These are phyloP conservation scores for Mycena olivaceomarginata DNA, from an alignment of 768 basidiomycete genomes.

Conservation along the genomic window DNA sequence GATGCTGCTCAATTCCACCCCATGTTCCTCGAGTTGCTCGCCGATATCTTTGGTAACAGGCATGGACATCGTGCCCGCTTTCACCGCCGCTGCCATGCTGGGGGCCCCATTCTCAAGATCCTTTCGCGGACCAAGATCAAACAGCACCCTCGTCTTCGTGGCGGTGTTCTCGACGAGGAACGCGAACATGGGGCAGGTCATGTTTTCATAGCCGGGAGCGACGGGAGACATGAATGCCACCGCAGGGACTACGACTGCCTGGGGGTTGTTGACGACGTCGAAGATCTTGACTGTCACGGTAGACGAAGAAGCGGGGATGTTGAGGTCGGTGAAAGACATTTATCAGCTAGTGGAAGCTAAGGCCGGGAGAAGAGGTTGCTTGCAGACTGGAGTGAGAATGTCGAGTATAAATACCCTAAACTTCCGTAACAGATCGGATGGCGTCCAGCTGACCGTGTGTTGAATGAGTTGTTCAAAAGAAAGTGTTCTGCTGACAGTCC, in stretches of 20 bases:
- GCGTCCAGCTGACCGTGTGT: too few relatives aligned
- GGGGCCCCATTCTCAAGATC: background rate
- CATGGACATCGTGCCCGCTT: background rate
- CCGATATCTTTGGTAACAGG: constrained; percentile 23
- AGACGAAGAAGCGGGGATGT: background rate
- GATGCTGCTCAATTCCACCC: constrained; percentile 21
- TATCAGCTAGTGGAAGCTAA: too few relatives aligned
- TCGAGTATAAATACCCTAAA: too few relatives aligned
- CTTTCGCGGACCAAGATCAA: constrained; percentile 1
- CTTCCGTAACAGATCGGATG: too few relatives aligned
- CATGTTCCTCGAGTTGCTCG: constrained; percentile 30
- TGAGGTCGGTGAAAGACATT: background rate
- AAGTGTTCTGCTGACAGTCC: too few relatives aligned
- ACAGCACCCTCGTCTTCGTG: background rate
- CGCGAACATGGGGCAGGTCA: background rate
- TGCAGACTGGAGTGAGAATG: too few relatives aligned
- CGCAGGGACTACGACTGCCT: background rate
- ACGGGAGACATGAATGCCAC: background rate
- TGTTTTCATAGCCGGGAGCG: background rate
- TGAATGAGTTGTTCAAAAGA: too few relatives aligned
- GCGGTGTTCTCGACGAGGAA: constrained; percentile 1
- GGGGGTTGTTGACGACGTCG: background rate
- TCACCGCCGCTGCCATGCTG: background rate
- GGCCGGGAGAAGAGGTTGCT: too few relatives aligned
- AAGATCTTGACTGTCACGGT: background rate